Evolutionary conservation across 495 filamentous ascomycete species (phyloP), one percentile per base, ranked within the genome.

Genomic region (Aspergillus ellipticus): DNA sequence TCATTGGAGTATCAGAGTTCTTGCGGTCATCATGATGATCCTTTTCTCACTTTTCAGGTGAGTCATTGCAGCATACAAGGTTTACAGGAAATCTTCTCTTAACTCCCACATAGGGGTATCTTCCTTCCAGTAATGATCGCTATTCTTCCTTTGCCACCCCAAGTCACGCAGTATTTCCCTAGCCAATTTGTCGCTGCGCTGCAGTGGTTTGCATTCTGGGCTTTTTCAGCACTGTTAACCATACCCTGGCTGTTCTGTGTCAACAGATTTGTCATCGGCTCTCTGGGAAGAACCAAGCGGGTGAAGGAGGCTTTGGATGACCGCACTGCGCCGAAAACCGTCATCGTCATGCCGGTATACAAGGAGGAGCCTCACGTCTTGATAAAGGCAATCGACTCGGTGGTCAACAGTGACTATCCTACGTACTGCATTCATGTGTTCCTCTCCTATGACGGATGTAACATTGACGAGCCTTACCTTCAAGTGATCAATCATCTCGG

Each of bases 321-420:
- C 61, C 72, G 78, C 0, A 88, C 86, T 7, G 93, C 94, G 2
- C 94, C 94, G 0, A 98, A 97, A 69, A 90, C 95, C 6, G 92
- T 97, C 41, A 90, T 97, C 52, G 88, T 97, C 42, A 97, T 98
- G 91, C 94, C 94, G 3, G 94, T 91, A 62, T 97, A 96, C 74
- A 96, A 96, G 67, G 94, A 98, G 69, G 85, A 89, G 7, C 89
- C 92, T 2, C 87, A 87, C 0, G 77, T 95, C n/a, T 73, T 97
- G 56, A 77, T 97, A 49, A 88, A 89, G 28, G 95, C 94, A 3
- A 82, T 97, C 49, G 86, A 96, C 69, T 97, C 93, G 0, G 87
- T 97, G 11, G 92, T 96, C 20, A 87, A 93, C 59, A 95, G 92
- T 74, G 93, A 97, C 54, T 98, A 98, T 61, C 94, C 94, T 19